These are phyloP conservation scores for Protea cynaroides DNA, from an alignment of 164 flowering plant genomes.

Conservation along the genomic window DNA sequence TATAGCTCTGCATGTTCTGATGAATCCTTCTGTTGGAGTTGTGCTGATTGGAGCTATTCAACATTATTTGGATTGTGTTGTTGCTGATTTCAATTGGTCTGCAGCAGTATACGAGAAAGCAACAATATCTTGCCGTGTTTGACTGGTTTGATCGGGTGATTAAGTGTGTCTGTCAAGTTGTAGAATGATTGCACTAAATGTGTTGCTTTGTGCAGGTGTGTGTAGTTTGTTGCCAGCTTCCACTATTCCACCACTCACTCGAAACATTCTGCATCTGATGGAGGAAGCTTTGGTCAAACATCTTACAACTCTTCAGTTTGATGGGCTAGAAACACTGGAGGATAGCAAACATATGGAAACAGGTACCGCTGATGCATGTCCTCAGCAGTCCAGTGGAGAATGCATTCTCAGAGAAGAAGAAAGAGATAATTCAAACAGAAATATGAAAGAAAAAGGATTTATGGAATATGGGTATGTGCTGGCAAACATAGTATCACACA, in stretches of 20 bases:
- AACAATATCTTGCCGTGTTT: constrained; percentile 43
- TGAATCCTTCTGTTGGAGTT: constrained; percentile 34
- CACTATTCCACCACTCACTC: constrained; percentile 7
- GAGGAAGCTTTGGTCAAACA: constrained; percentile 20
- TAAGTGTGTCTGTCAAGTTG: constrained; percentile 22
- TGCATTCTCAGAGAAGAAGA: constrained; percentile 14
- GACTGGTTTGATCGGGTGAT: constrained; percentile 44
- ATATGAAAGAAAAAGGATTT: constrained; percentile 35
- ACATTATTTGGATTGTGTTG: constrained; percentile 43
- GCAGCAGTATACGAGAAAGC: constrained; percentile 52
- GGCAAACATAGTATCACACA: too few relatives aligned
- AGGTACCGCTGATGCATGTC: constrained; percentile 2
- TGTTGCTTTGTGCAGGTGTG: constrained; percentile 43
- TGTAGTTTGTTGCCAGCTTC: constrained; percentile 23
- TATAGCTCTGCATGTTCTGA: constrained; percentile 38
- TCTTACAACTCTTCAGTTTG: constrained; percentile 14
- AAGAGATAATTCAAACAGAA: constrained; percentile 5
- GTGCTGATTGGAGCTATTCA: constrained; percentile 66
- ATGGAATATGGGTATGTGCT: constrained; percentile 67
- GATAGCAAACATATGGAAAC: constrained; percentile 11
- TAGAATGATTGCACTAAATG: constrained; percentile 27
- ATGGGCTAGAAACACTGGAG: constrained; percentile 13
- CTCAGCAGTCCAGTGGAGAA: constrained; percentile 14
- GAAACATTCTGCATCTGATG: constrained; percentile 13
- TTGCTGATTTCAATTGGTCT: constrained; percentile 58